Evolutionary conservation across 2,329 filamentous ascomycete species (phyloP).

Genomic region (Gaeumannomyces sp.): DNA sequence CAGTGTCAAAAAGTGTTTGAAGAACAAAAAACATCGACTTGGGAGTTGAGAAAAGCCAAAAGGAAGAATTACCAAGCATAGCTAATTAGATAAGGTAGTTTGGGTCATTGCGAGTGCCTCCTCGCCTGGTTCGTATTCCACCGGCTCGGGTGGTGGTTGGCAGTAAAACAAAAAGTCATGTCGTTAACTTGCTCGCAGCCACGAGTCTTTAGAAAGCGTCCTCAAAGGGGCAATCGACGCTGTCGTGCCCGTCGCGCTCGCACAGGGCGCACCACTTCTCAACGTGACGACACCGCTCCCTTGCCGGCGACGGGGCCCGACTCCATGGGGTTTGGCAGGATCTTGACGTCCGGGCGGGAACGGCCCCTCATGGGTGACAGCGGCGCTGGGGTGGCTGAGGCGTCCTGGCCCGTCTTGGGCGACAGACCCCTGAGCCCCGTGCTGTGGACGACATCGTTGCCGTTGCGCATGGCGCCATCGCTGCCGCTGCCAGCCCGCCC

Average conservation of each 20-base stretch:
- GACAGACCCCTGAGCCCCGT: constrained; percentile 30
- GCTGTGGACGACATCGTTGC: constrained; percentile 17
- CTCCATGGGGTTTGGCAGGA: constrained; percentile 57
- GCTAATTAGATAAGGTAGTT: background rate
- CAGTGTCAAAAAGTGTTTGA: background rate
- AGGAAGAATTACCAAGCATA: background rate
- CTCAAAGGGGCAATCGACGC: constrained; percentile 89
- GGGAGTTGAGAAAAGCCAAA: background rate
- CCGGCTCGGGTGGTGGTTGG: background rate
- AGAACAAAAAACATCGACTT: background rate
- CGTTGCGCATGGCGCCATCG: constrained; percentile 27
- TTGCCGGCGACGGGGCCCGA: constrained; percentile 69
- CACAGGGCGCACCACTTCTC: constrained; percentile 96
- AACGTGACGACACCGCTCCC: constrained; percentile 66
- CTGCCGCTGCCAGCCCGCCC: constrained; percentile 7
- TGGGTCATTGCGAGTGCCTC: background rate
- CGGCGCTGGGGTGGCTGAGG: constrained; percentile 47
- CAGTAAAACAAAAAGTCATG: background rate
- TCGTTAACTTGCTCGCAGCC: background rate
- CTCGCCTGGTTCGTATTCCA: background rate
- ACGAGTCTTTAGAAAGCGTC: constrained; percentile 54
- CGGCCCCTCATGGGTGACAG: constrained; percentile 44
- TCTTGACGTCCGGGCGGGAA: constrained; percentile 35
- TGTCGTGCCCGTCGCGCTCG: constrained; percentile 93
- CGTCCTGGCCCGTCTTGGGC: constrained; percentile 23